These are phyloP conservation scores for Colletotrichum caudatum DNA, from an alignment of 2,329 filamentous ascomycete genomes.

Conservation along the genomic window DNA sequence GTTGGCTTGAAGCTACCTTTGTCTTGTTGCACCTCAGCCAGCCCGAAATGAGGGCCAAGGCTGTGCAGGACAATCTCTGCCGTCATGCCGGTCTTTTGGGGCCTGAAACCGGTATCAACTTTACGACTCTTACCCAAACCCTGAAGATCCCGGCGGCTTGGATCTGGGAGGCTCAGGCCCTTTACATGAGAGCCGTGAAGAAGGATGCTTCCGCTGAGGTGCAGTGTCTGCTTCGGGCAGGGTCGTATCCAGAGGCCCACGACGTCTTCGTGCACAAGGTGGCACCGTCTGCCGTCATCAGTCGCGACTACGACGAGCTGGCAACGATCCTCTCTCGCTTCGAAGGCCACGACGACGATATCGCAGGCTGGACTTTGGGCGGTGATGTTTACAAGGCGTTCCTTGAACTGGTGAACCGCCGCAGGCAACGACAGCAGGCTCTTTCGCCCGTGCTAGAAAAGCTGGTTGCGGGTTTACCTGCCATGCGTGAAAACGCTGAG, in stretches of 20 bases:
- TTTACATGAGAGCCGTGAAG: conserved; percentile 80
- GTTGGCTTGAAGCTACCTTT: conserved; percentile 79
- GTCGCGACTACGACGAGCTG: conserved; percentile 80
- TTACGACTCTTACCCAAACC: conserved; percentile 70
- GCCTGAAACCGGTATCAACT: conserved; percentile 66
- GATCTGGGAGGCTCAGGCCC: conserved; percentile 89
- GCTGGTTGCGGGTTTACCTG: conserved; percentile 67
- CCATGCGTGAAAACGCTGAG: conserved; percentile 61
- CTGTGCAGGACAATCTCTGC: conserved; percentile 79
- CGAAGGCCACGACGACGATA: conserved; percentile 67
- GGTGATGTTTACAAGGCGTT: conserved; percentile 82
- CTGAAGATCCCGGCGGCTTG: conserved; percentile 80
- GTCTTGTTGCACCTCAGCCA: conserved; percentile 82
- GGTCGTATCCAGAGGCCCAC: conserved; percentile 84
- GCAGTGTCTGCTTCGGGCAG: conserved; percentile 82
- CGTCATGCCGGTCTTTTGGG: conserved; percentile 77
- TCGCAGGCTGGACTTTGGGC: conserved; percentile 81
- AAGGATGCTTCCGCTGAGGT: conserved; percentile 79
- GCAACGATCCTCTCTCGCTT: conserved; percentile 79
- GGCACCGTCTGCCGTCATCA: conserved; percentile 84
- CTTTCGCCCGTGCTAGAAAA: conserved; percentile 65
- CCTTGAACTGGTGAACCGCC: conserved; percentile 62
- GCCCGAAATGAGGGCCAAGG: conserved; percentile 70
- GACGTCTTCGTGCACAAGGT: conserved; percentile 83
- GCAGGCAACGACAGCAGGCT: conserved; percentile 54